Percentiles rank a stretch among this genome's conserved stretches.
These are phyloP conservation scores for Ophiognomonia clavigignenti-juglandacearum DNA, from an alignment of 2,329 filamentous ascomycete genomes.

Conservation along the genomic window DNA sequence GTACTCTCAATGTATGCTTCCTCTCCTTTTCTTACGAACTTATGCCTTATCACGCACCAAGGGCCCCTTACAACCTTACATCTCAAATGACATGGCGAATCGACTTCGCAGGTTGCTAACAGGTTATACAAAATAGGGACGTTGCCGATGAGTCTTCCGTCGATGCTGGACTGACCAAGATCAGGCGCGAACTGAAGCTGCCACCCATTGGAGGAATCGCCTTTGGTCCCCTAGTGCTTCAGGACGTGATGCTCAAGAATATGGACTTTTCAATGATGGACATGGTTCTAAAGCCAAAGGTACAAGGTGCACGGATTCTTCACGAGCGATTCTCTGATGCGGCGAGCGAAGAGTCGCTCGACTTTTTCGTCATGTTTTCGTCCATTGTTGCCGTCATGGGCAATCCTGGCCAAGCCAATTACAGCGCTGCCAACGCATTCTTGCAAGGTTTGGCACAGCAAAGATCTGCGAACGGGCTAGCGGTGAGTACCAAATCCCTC, in stretches of 20 bases:
- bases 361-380: conserved; percentile 27
- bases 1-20: background rate
- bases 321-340: background rate
- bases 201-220: conserved; percentile 7
- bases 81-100: no score
- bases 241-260: conserved; percentile 4
- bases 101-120: no score
- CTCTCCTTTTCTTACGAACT: background rate
- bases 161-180: background rate
- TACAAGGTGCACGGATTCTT: conserved; percentile 20
- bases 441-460: conserved; percentile 29
- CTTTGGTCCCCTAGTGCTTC: conserved; percentile 13
- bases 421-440: conserved; percentile 37
- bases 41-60: background rate
- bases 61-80: background rate
- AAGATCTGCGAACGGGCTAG: conserved; percentile 30
- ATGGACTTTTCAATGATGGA: conserved; percentile 15
- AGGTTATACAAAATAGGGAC: no score
- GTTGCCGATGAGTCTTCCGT: background rate
- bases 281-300: conserved; percentile 21
- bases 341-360: conserved; percentile 14
- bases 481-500: conserved; percentile 2
- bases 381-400: conserved; percentile 22
- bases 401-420: conserved; percentile 33
- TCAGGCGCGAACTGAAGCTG: background rate